A percentile compares a stretch with the other conserved stretches of the same genome.
These are phyloP conservation scores for Dioscorea dumetorum DNA, from an alignment of 106 monocot genomes.

Conservation along the genomic window DNA sequence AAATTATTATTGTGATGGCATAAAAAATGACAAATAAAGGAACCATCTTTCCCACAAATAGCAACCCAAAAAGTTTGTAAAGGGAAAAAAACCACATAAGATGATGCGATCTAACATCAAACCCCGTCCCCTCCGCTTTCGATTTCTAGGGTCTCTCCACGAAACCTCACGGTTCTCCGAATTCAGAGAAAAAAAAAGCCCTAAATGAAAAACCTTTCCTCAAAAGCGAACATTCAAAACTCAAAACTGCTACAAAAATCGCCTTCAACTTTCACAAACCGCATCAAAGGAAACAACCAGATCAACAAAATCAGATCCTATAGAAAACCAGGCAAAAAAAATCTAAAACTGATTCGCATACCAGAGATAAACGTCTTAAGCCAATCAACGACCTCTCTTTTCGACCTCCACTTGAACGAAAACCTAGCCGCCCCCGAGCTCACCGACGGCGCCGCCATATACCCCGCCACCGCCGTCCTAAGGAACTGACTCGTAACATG, in stretches of 20 bases:
- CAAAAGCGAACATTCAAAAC: no score
- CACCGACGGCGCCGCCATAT: neutral
- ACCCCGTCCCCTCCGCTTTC: no score
- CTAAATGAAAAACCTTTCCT: neutral
- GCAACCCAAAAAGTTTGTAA: no score
- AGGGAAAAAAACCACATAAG: no score
- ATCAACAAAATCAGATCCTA: neutral
- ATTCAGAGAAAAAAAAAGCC: no score
- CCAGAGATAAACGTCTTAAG: constrained; percentile 69
- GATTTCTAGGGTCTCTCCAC: no score
- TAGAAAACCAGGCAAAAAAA: neutral
- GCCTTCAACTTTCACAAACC: neutral
- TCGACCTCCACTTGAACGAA: constrained; percentile 52
- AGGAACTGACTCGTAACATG: constrained; percentile 26
- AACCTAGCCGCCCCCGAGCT: neutral
- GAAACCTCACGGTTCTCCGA: no score
- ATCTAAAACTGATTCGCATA: constrained; percentile 1
- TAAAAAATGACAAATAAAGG: no score
- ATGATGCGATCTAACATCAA: no score
- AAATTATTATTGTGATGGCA: no score
- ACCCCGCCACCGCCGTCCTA: neutral
- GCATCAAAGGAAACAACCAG: neutral
- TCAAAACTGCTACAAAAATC: neutral
- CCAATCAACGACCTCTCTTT: constrained; percentile 91
- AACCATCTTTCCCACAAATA: no score